A percentile compares a stretch with the other conserved stretches of the same genome.
Evolutionary conservation across 192 early-diverging fungal genomes (phyloP).

Genomic region (Podila epicladia): DNA sequence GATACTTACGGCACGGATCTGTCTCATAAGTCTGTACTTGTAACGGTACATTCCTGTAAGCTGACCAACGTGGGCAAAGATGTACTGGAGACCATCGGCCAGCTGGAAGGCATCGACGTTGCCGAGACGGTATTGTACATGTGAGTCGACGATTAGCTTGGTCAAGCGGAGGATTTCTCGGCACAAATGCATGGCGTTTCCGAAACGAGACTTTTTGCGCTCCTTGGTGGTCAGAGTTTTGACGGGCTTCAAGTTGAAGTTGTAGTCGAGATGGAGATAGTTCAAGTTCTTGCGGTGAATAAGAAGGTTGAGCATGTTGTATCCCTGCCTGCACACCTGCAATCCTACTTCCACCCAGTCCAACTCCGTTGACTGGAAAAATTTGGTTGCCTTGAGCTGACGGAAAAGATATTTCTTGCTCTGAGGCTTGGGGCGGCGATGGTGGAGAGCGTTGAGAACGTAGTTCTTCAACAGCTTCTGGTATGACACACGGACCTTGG

Average conservation of each 20-base stretch:
- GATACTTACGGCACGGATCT: slow-evolving; percentile 86
- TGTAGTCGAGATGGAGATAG: slow-evolving; percentile 99
- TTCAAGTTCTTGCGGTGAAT: slow-evolving; percentile 99
- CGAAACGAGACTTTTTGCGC: slow-evolving; percentile 98
- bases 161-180: slow-evolving; percentile 97
- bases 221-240: slow-evolving; percentile 99
- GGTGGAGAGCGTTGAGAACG: slow-evolving; percentile 90
- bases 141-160: slow-evolving; percentile 96
- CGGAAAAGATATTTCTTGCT: slow-evolving; percentile 96
- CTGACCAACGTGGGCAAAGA: slow-evolving; percentile 98
- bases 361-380: slow-evolving; percentile 97
- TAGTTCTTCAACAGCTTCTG: slow-evolving; percentile 98
- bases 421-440: slow-evolving; percentile 87
- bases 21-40: slow-evolving; percentile 97
- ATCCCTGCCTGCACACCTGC: slow-evolving; percentile 98
- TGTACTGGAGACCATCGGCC: slow-evolving; percentile 98
- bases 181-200: slow-evolving; percentile 94
- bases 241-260: slow-evolving; percentile 99
- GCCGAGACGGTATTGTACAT: slow-evolving; percentile 97
- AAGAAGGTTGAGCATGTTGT: slow-evolving; percentile 98
- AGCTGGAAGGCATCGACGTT: slow-evolving; percentile 99
- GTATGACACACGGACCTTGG: slow-evolving; percentile 98
- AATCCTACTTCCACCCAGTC: slow-evolving; percentile 99
- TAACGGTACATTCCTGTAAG: slow-evolving; percentile 99
- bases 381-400: slow-evolving; percentile 96